Percentiles rank a stretch among this genome's conserved stretches.
Evolutionary conservation across 129 eudicot species (phyloP).

Genomic region (Lactuca saligna): DNA sequence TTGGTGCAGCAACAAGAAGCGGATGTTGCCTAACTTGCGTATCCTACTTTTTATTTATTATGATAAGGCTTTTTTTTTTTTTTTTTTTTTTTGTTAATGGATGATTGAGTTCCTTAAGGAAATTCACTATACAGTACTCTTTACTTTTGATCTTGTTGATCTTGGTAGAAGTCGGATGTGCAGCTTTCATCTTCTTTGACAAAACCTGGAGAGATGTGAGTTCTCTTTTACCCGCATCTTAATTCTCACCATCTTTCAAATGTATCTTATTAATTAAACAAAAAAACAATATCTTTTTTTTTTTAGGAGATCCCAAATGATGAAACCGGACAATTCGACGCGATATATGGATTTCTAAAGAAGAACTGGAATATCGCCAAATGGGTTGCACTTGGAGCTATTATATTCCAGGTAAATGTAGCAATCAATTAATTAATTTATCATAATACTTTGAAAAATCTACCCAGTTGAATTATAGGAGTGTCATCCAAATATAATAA

Average conservation of each 20-base stretch:
- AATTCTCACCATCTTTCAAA: constrained; percentile 10
- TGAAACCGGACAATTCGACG: constrained; percentile 73
- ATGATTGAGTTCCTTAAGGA: constrained; percentile 59
- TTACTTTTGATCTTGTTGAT: constrained; percentile 65
- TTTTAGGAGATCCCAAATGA: constrained; percentile 77
- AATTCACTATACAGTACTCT: constrained; percentile 69
- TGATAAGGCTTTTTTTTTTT: too few species aligned
- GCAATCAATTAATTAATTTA: too few species aligned
- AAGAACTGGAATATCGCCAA: constrained; percentile 71
- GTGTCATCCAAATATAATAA: too few species aligned
- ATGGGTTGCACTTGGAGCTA: constrained; percentile 90
- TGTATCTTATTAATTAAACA: constrained; percentile 1
- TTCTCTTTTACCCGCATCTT: constrained; percentile 5
- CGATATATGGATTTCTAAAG: constrained; percentile 62
- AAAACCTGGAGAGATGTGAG: constrained; percentile 77
- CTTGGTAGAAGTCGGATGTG: constrained; percentile 67
- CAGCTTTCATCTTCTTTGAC: constrained; percentile 89
- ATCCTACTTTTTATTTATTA: constrained; percentile 57
- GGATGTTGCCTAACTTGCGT: constrained; percentile 86
- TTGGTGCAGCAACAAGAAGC: constrained; percentile 59
- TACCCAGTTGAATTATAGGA: too few species aligned
- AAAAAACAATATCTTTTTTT: constrained; percentile 12
- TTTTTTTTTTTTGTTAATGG: too few species aligned
- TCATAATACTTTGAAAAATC: too few species aligned
- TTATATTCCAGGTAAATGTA: constrained; percentile 61